Evolutionary conservation across 192 early-diverging fungal species (phyloP).

Genomic region (Podila verticillata): DNA sequence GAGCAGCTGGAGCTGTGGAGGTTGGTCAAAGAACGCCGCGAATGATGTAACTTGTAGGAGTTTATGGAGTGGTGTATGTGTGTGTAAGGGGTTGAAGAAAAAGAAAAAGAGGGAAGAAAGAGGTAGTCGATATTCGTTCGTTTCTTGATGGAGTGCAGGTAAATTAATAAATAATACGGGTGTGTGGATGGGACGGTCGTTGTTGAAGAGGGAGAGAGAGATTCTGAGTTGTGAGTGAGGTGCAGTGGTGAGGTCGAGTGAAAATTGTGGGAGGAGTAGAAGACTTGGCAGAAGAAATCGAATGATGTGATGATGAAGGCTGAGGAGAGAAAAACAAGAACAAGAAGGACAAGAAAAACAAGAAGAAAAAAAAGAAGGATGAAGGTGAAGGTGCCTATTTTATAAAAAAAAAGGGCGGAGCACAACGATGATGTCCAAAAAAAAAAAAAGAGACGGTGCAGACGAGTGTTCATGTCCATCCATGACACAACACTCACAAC

Average conservation of each 20-base stretch:
- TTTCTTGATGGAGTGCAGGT: too few relatives aligned
- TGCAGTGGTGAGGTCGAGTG: background rate
- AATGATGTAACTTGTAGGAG: background rate
- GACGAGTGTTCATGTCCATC: too few relatives aligned
- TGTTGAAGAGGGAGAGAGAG: background rate
- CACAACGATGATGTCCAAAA: background rate
- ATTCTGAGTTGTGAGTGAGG: background rate
- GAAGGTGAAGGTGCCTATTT: background rate
- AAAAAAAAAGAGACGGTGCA: background rate
- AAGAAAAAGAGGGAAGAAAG: background rate
- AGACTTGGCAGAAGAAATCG: background rate
- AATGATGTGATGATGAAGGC: background rate
- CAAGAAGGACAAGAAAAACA: background rate
- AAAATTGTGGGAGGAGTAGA: background rate
- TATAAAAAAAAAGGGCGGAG: background rate
- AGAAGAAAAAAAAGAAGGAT: background rate
- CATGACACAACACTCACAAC: too few relatives aligned
- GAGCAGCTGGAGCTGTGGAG: slow-evolving; percentile 1
- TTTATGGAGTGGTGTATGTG: background rate
- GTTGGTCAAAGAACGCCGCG: background rate
- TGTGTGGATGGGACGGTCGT: background rate
- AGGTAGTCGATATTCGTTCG: background rate
- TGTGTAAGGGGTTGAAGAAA: background rate
- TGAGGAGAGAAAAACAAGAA: background rate
- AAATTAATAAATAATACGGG: background rate